These are phyloP conservation scores for Tetrastigma voinierianum DNA, from an alignment of 164 flowering plant genomes.

Conservation along the genomic window DNA sequence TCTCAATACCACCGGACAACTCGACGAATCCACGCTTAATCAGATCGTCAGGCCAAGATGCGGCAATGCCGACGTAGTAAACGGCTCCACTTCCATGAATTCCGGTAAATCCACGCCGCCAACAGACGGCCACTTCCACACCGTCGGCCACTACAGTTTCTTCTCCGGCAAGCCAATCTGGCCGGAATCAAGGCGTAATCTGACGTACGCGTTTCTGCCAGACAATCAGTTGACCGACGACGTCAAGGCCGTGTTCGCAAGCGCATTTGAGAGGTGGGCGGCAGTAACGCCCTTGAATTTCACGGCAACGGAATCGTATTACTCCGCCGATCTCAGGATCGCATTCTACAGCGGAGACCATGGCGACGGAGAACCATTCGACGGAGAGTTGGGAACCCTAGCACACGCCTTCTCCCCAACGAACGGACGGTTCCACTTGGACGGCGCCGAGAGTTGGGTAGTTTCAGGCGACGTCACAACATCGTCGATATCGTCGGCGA, in stretches of 20 bases:
- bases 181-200: conserved; percentile 29
- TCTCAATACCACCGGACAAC: conserved; percentile 42
- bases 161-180: conserved; percentile 57
- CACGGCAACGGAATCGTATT: conserved; percentile 22
- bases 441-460: conserved; percentile 67
- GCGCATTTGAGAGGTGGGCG: conserved; percentile 62
- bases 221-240: conserved; percentile 27
- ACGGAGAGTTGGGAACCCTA: conserved; percentile 63
- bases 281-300: conserved; percentile 54
- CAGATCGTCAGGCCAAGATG: conserved; percentile 38
- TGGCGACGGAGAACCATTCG: conserved; percentile 80
- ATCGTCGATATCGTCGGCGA: conserved; percentile 25
- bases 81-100: conserved; percentile 41
- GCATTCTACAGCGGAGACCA: conserved; percentile 66
- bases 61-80: conserved; percentile 41
- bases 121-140: conserved; percentile 19
- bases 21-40: conserved; percentile 31
- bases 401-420: conserved; percentile 89
- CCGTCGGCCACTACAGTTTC: conserved; percentile 56
- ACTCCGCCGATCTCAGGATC: conserved; percentile 48
- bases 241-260: conserved; percentile 35
- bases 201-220: conserved; percentile 62
- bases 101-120: conserved; percentile 15
- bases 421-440: conserved; percentile 58
- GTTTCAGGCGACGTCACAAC: conserved; percentile 25